phyloP scores from a whole-genome alignment of 768 basidiomycete species.

The Russula olivacea region DNA sequence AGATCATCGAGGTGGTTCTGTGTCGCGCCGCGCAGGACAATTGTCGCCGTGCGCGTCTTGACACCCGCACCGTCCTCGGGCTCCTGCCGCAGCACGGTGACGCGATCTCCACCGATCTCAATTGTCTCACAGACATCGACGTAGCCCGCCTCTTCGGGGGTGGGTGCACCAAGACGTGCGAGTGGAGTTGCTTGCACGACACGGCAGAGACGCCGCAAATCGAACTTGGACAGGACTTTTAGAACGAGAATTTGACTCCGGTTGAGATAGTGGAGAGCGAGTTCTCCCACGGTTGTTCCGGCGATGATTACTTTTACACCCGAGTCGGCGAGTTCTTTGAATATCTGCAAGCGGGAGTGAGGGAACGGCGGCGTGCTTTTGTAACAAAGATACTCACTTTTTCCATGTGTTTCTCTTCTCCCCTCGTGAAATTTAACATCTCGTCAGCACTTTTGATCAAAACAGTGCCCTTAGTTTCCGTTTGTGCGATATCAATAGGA shows the following conservation, averaged over 20 bases:
- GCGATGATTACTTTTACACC: slow-evolving; percentile 93
- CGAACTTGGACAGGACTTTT: slow-evolving; percentile 97
- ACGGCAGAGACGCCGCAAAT: slow-evolving; percentile 87
- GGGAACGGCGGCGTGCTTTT: neutral
- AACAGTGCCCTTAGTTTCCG: slow-evolving; percentile 98
- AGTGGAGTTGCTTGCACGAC: slow-evolving; percentile 96
- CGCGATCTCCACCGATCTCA: slow-evolving; percentile 96
- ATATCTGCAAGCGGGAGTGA: slow-evolving; percentile 49
- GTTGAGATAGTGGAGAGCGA: slow-evolving; percentile 95
- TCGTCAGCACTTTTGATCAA: slow-evolving; percentile 92
- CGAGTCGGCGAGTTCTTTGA: slow-evolving; percentile 95
- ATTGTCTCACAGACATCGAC: slow-evolving; percentile 93
- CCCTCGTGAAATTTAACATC: slow-evolving; percentile 93
- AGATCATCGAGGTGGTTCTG: slow-evolving; percentile 92
- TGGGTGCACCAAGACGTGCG: slow-evolving; percentile 92
- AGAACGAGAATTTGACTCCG: slow-evolving; percentile 89
- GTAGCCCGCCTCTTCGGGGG: slow-evolving; percentile 90
- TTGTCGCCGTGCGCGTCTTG: slow-evolving; percentile 84
- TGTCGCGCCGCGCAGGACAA: slow-evolving; percentile 93
- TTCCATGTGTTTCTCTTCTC: slow-evolving; percentile 95
- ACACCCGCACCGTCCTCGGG: slow-evolving; percentile 43
- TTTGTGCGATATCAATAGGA: slow-evolving; percentile 89
- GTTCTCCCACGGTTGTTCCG: slow-evolving; percentile 88
- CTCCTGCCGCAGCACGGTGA: slow-evolving; percentile 90
- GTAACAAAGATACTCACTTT: slow-evolving; percentile 42